Evolutionary conservation across 208 protist species (phyloP).

Genomic region (Trypanosoma rangeli): DNA sequence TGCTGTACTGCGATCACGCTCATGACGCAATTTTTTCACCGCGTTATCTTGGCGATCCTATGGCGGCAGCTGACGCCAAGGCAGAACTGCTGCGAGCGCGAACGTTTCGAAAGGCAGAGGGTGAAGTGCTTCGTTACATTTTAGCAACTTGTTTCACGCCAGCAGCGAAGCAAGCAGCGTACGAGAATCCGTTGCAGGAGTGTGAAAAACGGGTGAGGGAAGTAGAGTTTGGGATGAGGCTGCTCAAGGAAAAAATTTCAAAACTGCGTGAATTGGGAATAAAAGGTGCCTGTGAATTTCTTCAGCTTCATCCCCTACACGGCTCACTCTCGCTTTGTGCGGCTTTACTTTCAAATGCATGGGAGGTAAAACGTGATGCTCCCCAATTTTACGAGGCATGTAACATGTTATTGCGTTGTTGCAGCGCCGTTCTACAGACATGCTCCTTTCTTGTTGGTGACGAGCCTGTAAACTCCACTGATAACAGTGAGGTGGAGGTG

Average conservation of each 20-base stretch:
- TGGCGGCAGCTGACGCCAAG: conserved; percentile 18
- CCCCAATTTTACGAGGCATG: conserved; percentile 25
- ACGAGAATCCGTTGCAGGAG: conserved; percentile 24
- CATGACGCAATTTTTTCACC: conserved; percentile 31
- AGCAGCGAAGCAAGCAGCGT: conserved; percentile 17
- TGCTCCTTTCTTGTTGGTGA: conserved; percentile 33
- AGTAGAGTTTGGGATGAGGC: conserved; percentile 20
- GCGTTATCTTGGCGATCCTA: conserved; percentile 10
- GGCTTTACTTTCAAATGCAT: conserved; percentile 41
- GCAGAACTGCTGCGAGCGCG: conserved; percentile 35
- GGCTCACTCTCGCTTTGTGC: conserved; percentile 67
- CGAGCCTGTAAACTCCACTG: not conserved
- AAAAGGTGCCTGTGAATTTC: conserved; percentile 44
- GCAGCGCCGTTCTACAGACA: conserved; percentile 43
- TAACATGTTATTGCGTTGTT: conserved; percentile 47
- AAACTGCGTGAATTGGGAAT: conserved; percentile 32
- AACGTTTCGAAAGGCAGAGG: conserved; percentile 72
- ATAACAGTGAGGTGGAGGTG: conserved; percentile 43
- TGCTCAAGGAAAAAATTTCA: conserved; percentile 30
- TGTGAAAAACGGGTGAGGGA: conserved; percentile 22
- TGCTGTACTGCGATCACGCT: conserved; percentile 40
- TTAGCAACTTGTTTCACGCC: conserved; percentile 29
- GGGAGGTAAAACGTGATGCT: conserved; percentile 16
- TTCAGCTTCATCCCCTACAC: conserved; percentile 66
- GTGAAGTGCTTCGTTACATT: conserved; percentile 60